Conservation (phyloP, 371 early-diverging fungal genomes). For the Cokeromyces recurvatus region DNA sequence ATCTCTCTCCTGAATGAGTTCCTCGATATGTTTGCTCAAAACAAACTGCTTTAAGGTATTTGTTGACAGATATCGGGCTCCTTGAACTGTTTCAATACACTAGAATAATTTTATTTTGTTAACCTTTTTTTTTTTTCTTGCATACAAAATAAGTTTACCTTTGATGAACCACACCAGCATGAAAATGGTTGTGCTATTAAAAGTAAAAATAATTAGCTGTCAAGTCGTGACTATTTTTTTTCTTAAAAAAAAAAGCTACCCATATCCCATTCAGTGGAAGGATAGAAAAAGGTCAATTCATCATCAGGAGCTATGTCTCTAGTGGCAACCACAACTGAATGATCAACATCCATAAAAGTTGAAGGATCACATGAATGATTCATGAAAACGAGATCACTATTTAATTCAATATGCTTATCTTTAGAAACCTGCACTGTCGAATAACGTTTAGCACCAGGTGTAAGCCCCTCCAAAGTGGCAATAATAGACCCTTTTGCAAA, state of each 20-base stretch:
- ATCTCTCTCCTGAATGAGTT: too few species aligned
- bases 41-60: constrained; percentile 40
- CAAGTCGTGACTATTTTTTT: not conserved
- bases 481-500: constrained; percentile 53
- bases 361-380: constrained; percentile 61
- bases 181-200: constrained; percentile 64
- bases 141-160: constrained; percentile 18
- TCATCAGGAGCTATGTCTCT: constrained; percentile 59
- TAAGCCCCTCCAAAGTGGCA: constrained; percentile 49
- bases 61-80: constrained; percentile 54
- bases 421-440: constrained; percentile 63
- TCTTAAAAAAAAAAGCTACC: constrained; percentile 17
- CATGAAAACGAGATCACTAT: constrained; percentile 56
- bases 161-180: constrained; percentile 73
- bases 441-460: constrained; percentile 55
- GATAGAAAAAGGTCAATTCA: constrained; percentile 80
- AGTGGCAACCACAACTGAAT: constrained; percentile 48
- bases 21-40: constrained; percentile 53
- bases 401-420: constrained; percentile 65
- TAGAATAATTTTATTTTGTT: constrained; percentile 6
- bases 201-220: not conserved
- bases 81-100: constrained; percentile 63
- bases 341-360: constrained; percentile 52
- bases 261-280: constrained; percentile 86
- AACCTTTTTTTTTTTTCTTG: not conserved